Base-by-base conservation (phyloP, 768 basidiomycete genomes). In the Dendrothele bispora region DNA sequence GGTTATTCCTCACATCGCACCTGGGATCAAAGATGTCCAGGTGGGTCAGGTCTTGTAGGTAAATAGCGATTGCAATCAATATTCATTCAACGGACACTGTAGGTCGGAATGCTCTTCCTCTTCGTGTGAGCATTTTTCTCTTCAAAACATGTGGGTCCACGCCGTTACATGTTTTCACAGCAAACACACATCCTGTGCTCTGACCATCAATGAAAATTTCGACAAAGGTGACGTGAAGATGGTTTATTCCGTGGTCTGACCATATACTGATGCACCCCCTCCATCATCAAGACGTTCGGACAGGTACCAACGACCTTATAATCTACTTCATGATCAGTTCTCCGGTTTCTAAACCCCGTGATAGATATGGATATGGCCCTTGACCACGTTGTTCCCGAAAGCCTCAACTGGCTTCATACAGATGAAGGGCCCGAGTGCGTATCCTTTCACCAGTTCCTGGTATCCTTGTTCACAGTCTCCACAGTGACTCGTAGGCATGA, bases 361-460 rank as follows among this genome's bases (percentile, higher is more conserved):
- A 29, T 50, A 89, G 94, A 97, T 61, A 95, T 97, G 93, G 84
- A 91, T 58, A 95, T 95, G 91, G 90, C 91, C 4, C 70, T 97
- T 17, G 94, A 97, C 66, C 77, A 68, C 25, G 83, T 97, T 49
- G 91, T 98, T 1, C 94, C 94, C 1, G 93, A 97, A 61, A 74
- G 62, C 12, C 70, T 95, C 12, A 67, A 80, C 43, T 95, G 93
- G 92, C 70, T 71, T 30, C 94, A 97, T 64, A 90, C 84, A 1
- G 91, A 93, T 61, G 94, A 98, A 72, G 93, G 92, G 18, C 88
- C 85, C 38, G 93, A 95, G 91, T 93, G 61, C 69, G 85, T 70
- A 14, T 39, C 21, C 49, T 25, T 46, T 39, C 17, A 36, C 10
- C 30, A 32, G 25, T 51, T 46, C 17, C 20, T 35, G 25, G 47